Base-by-base conservation (phyloP, 1,284 basidiomycete genomes). In the Golubevia pallescens region DNA sequence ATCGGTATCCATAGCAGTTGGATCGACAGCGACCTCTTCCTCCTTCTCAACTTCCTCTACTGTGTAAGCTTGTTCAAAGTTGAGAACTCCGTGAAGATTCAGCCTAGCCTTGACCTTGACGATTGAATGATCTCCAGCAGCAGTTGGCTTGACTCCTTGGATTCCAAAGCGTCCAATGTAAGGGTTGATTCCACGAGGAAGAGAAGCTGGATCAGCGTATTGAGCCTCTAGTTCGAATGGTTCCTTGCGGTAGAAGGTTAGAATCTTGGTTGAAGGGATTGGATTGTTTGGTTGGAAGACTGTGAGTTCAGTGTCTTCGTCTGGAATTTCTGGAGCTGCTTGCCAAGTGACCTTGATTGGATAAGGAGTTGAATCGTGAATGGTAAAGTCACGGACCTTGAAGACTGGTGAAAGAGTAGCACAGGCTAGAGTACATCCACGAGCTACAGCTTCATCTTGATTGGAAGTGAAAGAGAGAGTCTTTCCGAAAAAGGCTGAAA, bases 201-300 rank as follows among this genome's bases (percentile, higher is more conserved):
- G 67, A 63, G 65, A 63, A 5, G 73, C 71, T 38, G 77, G 74
- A 34, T 74, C 57, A 54, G 80, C 75, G 69, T 84, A 84, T 63
- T 75, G 68, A 2, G 79, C 81, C 66, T 82, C 73, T 60, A 84
- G 74, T 52, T 72, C 71, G 62, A 84, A 84, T 62, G 79, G 78
- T 61, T 83, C 79, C 77, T 84, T 84, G 69, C 81, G 79, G 77
- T 84, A 84, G 75, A 84, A 84, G 42, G 81, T 84, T 56, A 84
- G 75, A 62, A 84, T 81, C 76, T 84, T 84, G 71, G 81, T 84
- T 24, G 81, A 84, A 42, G 81, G 81, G 63, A 83, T 79, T 32
- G 81, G 81, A 75, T 84, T 84, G 77, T 83, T 84, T 62, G 75
- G 76, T 68, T 75, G 69, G 79, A 84, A 84, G 59, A 83, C 80